phyloP scores from a whole-genome alignment of 768 basidiomycete species.

The Agrocybe pediades region DNA sequence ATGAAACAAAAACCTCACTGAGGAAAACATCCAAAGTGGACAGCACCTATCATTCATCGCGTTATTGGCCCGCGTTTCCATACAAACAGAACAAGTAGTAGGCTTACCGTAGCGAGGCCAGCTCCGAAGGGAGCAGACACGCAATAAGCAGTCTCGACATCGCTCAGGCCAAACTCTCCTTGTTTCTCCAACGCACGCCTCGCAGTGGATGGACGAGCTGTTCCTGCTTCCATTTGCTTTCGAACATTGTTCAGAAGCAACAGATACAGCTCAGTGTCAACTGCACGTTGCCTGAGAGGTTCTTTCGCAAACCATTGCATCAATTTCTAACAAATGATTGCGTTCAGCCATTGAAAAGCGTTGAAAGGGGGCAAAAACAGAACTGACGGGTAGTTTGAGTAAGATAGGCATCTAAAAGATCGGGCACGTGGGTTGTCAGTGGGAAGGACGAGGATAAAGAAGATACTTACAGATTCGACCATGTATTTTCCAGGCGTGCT shows the following conservation, averaged over 20 bases:
- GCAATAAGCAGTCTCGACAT: slow-evolving; percentile 44
- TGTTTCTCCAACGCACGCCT: slow-evolving; percentile 42
- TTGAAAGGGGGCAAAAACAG: background rate
- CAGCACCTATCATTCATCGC: slow-evolving; percentile 16
- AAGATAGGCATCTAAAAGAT: slow-evolving; percentile 17
- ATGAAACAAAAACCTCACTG: slow-evolving; percentile 3
- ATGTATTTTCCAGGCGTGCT: slow-evolving; percentile 20
- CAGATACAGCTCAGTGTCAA: slow-evolving; percentile 25
- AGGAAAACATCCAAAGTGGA: slow-evolving; percentile 15
- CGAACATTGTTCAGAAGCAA: slow-evolving; percentile 26
- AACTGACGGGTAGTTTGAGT: slow-evolving; percentile 15
- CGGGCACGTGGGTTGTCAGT: background rate
- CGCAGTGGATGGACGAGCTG: slow-evolving; percentile 33
- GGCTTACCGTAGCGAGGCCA: slow-evolving; percentile 30
- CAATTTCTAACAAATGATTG: slow-evolving; percentile 16
- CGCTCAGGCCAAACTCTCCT: slow-evolving; percentile 39
- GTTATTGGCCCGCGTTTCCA: background rate
- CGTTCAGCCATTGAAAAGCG: too few species aligned
- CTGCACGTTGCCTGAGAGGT: slow-evolving; percentile 22
- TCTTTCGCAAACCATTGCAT: slow-evolving; percentile 33
- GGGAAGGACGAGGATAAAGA: background rate
- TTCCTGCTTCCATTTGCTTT: slow-evolving; percentile 20
- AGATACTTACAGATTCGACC: slow-evolving; percentile 19
- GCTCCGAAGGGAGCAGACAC: slow-evolving; percentile 31
- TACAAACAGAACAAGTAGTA: background rate